Base-by-base conservation (phyloP, 1,284 basidiomycete species). In the Phylloboletellus chloephorus region DNA sequence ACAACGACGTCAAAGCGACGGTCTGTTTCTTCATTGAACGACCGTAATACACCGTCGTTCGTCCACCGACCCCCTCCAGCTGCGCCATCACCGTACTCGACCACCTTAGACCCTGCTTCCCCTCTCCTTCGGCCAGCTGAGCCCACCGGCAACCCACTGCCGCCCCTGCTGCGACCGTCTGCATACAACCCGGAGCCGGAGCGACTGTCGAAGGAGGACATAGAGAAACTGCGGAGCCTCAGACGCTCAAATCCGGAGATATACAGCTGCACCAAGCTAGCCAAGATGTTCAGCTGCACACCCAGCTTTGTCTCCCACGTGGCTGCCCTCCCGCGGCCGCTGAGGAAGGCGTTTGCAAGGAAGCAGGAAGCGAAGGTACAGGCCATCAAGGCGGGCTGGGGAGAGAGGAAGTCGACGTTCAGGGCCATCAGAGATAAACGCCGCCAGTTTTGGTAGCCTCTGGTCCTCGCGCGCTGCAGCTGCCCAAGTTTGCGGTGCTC, bases 21-120 rank as follows among this genome's bases (percentile, higher is more conserved):
- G n/a, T n/a, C n/a, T n/a, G n/a, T n/a, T n/a, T n/a, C n/a, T n/a
- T n/a, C n/a, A n/a, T n/a, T n/a, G n/a, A 73, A 73, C 61, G 75
- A 72, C 46, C 71, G 78, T 12, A 69, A 73, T 31, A 79, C 78
- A 46, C 59, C 85, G 41, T 84, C 82, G 1, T 88, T 88, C 58
- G 79, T 88, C 46, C 82, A 84, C 58, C 79, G 86, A 31, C 82
- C 82, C 19, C 86, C 85, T 0, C 82, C 85, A 0, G 76, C 80
- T 2, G 72, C 77, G 7, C 79, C 82, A 4, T 72, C 83, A 11
- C 83, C 84, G 5, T 67, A 72, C 46, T 88, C 85, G 13, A 74
- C 78, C 44, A 79, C 77, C 2, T 76, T 77, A 7, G 67, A 71
- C 11, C 86, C 85, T 10, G 63, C 73, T 3, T 88, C 85, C 0